Evolutionary conservation across 106 monocot genomes (phyloP), one percentile per base, ranked within the genome.

Genomic region (Platanthera guangdongensis): DNA sequence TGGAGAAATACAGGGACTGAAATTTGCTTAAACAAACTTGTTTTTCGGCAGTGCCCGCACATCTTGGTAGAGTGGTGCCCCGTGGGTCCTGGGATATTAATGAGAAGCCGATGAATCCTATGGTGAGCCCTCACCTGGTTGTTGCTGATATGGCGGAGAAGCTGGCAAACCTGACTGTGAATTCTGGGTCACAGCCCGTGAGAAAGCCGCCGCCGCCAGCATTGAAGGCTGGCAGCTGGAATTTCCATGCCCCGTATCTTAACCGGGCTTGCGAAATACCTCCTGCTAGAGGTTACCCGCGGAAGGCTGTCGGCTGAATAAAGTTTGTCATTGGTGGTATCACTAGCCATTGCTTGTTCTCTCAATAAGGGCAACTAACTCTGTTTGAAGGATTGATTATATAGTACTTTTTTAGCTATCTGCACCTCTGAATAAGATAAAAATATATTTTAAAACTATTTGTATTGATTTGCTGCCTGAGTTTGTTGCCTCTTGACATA

Each of bases 151-250:
- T 72, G 49, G 51, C 72, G 21, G 51, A 72, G 9, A 72, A 51
- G 72, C 72, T 72, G 47, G 70, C 45, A 70, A 47, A 48, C 47
- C 70, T 70, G 46, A 78, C 81, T 0, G 4, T 90, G 21, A 84
- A 50, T 50, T 80, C 88, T n/a, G 76, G 73, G 10, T 19, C 52
- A 15, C 81, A 47, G 30, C 74, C 73, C 5, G 50, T 9, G 63
- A 73, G 39, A 32, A 50, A 78, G 9, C 77, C 83, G 1, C 73
- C 82, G 3, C 82, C 82, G 1, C 69, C 84, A n/a, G 39, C 82
- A 5, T 81, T 90, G 88, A 94, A 89, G 70, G 88, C 90, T 67
- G 90, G 93, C 12, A 89, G 89, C 1, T 92, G 84, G 83, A 84
- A 84, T 47, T 73, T 75, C 71, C 76, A 82, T 11, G 49, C 84